phyloP scores from a whole-genome alignment of 2,329 filamentous ascomycete species.

The Thelonectria rubi region DNA sequence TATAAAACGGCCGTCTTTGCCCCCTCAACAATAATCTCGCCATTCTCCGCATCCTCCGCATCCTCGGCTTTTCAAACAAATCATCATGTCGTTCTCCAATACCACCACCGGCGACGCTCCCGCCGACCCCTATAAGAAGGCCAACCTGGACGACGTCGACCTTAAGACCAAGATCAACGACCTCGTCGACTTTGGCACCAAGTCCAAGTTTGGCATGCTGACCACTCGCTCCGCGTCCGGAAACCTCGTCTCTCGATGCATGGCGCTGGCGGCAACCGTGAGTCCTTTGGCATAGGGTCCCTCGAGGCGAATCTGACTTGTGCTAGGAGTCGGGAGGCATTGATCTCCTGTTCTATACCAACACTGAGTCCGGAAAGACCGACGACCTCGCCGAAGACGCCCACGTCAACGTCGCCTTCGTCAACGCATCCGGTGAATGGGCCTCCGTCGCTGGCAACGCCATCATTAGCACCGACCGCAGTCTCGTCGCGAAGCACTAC shows the following conservation, averaged over 20 bases:
- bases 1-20: too few species aligned
- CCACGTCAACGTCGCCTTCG: slow-evolving; percentile 83
- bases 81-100: slow-evolving; percentile 61
- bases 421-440: slow-evolving; percentile 82
- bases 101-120: slow-evolving; percentile 68
- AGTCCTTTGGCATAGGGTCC: slow-evolving; percentile 26
- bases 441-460: slow-evolving; percentile 83
- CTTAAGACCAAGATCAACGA: slow-evolving; percentile 81
- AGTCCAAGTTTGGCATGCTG: slow-evolving; percentile 88
- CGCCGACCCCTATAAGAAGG: slow-evolving; percentile 82
- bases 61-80: not conserved
- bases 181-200: slow-evolving; percentile 73
- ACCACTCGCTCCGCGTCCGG: slow-evolving; percentile 75
- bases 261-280: slow-evolving; percentile 85
- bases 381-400: slow-evolving; percentile 78
- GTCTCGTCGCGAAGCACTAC: slow-evolving; percentile 78
- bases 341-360: slow-evolving; percentile 90
- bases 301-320: slow-evolving; percentile 5
- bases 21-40: not conserved
- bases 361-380: slow-evolving; percentile 89
- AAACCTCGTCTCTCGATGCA: slow-evolving; percentile 80
- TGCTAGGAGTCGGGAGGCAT: slow-evolving; percentile 77
- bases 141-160: slow-evolving; percentile 69
- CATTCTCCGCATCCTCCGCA: too few species aligned
- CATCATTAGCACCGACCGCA: slow-evolving; percentile 73